A percentile compares a stretch with the other conserved stretches of the same genome.
Evolutionary conservation across 75 land plant species (phyloP).

Genomic region (Pinus albicaulis): DNA sequence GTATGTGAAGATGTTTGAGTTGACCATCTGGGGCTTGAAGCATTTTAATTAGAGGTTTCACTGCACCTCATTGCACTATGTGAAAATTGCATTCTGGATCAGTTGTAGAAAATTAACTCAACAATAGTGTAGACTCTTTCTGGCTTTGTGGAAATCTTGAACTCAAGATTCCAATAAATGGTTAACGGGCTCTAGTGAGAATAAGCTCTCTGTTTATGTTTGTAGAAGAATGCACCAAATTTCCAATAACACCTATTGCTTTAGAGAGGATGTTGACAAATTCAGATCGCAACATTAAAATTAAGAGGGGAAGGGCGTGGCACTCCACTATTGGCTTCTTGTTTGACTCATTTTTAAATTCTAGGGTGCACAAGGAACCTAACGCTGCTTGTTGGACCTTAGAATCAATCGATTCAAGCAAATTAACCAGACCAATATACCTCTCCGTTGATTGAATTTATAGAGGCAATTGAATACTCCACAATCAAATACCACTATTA

Average conservation of each 20-base stretch:
- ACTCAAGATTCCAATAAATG: slow-evolving; percentile 87
- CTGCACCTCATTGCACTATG: too few relatives aligned
- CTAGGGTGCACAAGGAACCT: neutral
- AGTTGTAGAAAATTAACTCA: too few relatives aligned
- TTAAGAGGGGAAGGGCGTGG: slow-evolving; percentile 83
- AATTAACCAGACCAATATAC: neutral
- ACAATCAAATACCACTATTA: too few relatives aligned
- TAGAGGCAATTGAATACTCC: too few relatives aligned
- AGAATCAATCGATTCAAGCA: neutral
- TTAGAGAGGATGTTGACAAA: slow-evolving; percentile 80
- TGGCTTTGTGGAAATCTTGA: too few relatives aligned
- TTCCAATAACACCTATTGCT: slow-evolving; percentile 98
- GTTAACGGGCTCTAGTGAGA: slow-evolving; percentile 86
- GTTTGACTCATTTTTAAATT: neutral
- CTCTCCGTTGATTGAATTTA: too few relatives aligned
- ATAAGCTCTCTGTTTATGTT: slow-evolving; percentile 95
- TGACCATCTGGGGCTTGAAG: too few relatives aligned
- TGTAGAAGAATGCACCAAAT: slow-evolving; percentile 94
- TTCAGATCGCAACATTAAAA: slow-evolving; percentile 90
- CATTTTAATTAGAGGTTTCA: too few relatives aligned
- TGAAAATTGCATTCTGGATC: too few relatives aligned
- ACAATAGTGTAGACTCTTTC: too few relatives aligned
- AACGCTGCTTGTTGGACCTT: slow-evolving; percentile 9
- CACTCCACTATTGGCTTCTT: slow-evolving; percentile 79
- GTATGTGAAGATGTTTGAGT: too few relatives aligned